These are phyloP conservation scores for Annulohypoxylon maeteangense DNA, from an alignment of 495 filamentous ascomycete genomes.

Conservation along the genomic window DNA sequence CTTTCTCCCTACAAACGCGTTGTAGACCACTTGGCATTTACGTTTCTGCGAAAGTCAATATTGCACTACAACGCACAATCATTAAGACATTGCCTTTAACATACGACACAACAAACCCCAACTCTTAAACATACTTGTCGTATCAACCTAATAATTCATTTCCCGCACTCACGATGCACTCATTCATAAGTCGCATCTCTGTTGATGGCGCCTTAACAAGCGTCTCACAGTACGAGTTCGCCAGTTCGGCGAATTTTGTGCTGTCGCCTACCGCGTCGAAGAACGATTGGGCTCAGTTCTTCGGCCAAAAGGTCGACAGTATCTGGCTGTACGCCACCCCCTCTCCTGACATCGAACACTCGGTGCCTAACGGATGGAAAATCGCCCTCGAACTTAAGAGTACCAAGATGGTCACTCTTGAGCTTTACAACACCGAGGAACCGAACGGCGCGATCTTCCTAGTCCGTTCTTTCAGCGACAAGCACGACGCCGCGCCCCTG, in stretches of 20 bases:
- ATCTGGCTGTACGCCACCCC: constrained; percentile 15
- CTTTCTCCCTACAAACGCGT: no score
- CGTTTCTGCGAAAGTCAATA: no score
- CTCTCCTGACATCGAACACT: not conserved
- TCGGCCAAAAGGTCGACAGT: not conserved
- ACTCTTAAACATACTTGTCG: no score
- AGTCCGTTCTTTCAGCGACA: not conserved
- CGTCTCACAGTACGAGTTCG: no score
- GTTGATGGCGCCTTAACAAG: no score
- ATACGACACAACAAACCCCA: no score
- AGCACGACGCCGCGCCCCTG: not conserved
- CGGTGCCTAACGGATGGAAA: constrained; percentile 15
- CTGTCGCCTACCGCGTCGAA: not conserved
- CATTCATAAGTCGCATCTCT: no score
- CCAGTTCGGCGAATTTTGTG: not conserved
- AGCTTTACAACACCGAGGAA: not conserved
- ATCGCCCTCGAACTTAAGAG: constrained; percentile 5
- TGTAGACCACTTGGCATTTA: no score
- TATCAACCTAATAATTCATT: no score
- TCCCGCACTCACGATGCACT: no score
- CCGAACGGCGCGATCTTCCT: not conserved
- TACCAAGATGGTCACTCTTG: constrained; percentile 12
- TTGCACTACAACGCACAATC: no score
- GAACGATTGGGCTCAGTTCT: not conserved
- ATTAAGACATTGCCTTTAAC: no score